Base-by-base conservation (phyloP, 139 green algal genomes). In the Prasinococcaceae sp. region DNA sequence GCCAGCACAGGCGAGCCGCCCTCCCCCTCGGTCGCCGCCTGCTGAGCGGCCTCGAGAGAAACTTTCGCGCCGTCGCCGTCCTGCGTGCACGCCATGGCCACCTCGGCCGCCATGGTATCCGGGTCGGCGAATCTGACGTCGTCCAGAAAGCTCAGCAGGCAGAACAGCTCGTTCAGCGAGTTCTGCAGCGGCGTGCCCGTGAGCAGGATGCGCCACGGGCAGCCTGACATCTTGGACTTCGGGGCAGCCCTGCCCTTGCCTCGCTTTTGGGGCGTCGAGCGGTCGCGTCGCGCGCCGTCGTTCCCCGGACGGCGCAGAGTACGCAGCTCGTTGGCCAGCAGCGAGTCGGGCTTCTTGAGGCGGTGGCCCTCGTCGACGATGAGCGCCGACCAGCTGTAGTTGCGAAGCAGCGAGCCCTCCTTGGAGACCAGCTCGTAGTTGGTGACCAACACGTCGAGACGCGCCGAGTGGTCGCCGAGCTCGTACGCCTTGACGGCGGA, bases 51-150 rank as follows among this genome's bases (percentile, higher is more conserved):
- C n/a, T n/a, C n/a, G n/a, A n/a, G n/a, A n/a, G n/a, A n/a, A n/a
- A n/a, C n/a, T n/a, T n/a, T n/a, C n/a, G n/a, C n/a, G n/a, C n/a
- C n/a, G n/a, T n/a, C n/a, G n/a, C n/a, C n/a, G n/a, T n/a, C n/a
- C n/a, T n/a, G n/a, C n/a, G n/a, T n/a, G n/a, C n/a, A n/a, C n/a
- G n/a, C n/a, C n/a, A n/a, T n/a, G n/a, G n/a, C n/a, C n/a, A n/a
- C n/a, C n/a, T n/a, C n/a, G n/a, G n/a, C n/a, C n/a, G n/a, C n/a
- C n/a, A n/a, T n/a, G n/a, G n/a, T n/a, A n/a, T n/a, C n/a, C n/a
- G n/a, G n/a, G n/a, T n/a, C n/a, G 59, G 90, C 79, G 60, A 96
- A 96, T 14, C 95, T 74, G 30, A 84, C 67, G n/a, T 82, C 80
- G 26, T 90, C 72, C 25, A 86, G 68, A 30, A 90, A 69, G 69